phyloP scores from a whole-genome alignment of 1,284 basidiomycete species.

The Chalciporus sp. region DNA sequence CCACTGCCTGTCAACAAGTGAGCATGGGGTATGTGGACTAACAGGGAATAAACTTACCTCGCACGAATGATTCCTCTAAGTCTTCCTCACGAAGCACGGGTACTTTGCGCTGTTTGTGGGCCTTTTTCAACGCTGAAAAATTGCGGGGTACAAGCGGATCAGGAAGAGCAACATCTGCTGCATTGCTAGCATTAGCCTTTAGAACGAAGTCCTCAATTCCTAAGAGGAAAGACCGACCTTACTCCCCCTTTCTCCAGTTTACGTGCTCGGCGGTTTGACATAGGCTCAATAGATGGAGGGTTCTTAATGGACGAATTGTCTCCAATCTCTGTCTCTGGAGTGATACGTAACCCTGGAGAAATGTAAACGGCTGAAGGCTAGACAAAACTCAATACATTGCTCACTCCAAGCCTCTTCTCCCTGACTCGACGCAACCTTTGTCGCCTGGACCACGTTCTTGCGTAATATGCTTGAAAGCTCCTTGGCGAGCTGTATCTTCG shows the following conservation, averaged over 20 bases:
- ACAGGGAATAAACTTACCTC: conserved; percentile 50
- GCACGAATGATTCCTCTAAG: conserved; percentile 75
- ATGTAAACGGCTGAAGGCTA: conserved; percentile 1
- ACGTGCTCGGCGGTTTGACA: conserved; percentile 47
- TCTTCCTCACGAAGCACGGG: conserved; percentile 74
- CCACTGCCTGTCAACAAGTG: conserved; percentile 60
- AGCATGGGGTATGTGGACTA: not conserved
- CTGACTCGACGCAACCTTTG: conserved; percentile 38
- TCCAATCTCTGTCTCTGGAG: conserved; percentile 72
- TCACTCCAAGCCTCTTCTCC: conserved; percentile 59
- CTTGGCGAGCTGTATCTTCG: conserved; percentile 54
- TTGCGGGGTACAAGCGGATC: conserved; percentile 38
- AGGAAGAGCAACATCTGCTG: conserved; percentile 47
- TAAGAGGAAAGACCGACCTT: conserved; percentile 34
- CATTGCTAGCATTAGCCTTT: conserved; percentile 37
- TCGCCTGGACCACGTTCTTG: conserved; percentile 74
- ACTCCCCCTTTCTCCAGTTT: conserved; percentile 40
- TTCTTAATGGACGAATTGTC: conserved; percentile 71
- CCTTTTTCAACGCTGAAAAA: conserved; percentile 71
- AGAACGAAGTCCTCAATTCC: conserved; percentile 21
- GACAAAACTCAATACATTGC: conserved; percentile 20
- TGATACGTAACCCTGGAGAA: conserved; percentile 59
- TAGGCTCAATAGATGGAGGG: conserved; percentile 38
- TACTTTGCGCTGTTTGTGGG: conserved; percentile 57
- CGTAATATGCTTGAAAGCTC: conserved; percentile 70